A percentile compares a stretch with the other conserved stretches of the same genome.
These are phyloP conservation scores for Telopea speciosissima DNA, from an alignment of 177 flowering plant species.

Conservation along the genomic window DNA sequence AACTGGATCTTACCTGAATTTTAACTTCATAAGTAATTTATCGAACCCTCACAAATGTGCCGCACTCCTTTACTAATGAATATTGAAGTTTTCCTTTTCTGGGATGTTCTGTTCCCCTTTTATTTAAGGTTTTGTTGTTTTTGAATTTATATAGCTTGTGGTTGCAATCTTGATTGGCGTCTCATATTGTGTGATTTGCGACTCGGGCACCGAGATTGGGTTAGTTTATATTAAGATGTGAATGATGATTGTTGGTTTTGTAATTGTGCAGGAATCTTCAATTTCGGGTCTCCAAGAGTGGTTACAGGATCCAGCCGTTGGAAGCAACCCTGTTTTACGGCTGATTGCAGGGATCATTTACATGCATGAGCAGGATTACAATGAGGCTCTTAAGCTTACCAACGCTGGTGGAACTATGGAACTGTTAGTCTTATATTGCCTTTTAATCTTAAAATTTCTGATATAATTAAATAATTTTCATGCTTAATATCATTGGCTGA, in stretches of 20 bases:
- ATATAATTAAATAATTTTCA: not conserved
- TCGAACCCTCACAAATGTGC: not conserved
- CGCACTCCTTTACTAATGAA: not conserved
- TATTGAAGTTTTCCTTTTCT: not conserved
- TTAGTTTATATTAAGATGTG: not conserved
- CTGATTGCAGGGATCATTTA: slow-evolving; percentile 80
- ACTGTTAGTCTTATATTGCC: slow-evolving; percentile 45
- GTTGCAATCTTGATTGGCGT: not conserved
- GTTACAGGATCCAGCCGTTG: slow-evolving; percentile 78
- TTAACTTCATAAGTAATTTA: not conserved
- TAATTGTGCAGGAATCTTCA: slow-evolving; percentile 43
- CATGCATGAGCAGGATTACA: slow-evolving; percentile 88
- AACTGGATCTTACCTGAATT: not conserved
- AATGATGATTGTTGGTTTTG: slow-evolving; percentile 3
- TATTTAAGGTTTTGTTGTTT: not conserved
- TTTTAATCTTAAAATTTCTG: not conserved
- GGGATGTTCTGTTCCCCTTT: not conserved
- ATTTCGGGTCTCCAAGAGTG: slow-evolving; percentile 74
- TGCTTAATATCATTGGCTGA: not conserved
- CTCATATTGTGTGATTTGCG: not conserved
- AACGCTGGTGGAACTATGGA: slow-evolving; percentile 93
- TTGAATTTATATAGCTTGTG: not conserved
- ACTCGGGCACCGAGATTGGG: not conserved
- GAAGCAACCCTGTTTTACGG: slow-evolving; percentile 59
- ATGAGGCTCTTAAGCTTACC: slow-evolving; percentile 88